These are phyloP conservation scores for Colletotrichum endophyticum DNA, from an alignment of 2,329 filamentous ascomycete genomes.

Conservation along the genomic window DNA sequence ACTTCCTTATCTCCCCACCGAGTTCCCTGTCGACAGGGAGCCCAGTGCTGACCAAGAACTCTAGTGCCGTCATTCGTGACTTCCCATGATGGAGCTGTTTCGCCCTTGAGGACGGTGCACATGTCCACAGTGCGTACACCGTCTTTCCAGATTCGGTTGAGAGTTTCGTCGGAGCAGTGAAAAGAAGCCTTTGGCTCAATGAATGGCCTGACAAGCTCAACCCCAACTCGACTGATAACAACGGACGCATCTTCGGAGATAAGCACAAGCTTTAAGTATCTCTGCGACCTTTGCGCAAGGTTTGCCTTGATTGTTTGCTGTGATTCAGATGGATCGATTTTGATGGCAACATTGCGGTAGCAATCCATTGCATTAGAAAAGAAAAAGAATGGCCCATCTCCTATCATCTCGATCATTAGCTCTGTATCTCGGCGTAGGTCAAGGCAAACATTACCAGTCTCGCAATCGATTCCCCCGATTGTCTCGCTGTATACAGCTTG, in stretches of 20 bases:
- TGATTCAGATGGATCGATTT: neutral
- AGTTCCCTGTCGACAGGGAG: slow-evolving; percentile 9
- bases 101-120: slow-evolving; percentile 5
- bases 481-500: slow-evolving; percentile 1
- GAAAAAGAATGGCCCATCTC: slow-evolving; percentile 9
- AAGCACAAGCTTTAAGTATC: neutral
- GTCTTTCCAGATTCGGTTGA: slow-evolving; percentile 6
- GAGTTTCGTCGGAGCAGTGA: neutral
- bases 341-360: neutral
- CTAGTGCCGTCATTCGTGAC: neutral
- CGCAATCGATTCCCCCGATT: neutral
- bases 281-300: neutral
- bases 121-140: slow-evolving; percentile 8
- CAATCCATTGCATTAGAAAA: slow-evolving; percentile 19
- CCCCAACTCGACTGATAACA: neutral
- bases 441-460: neutral
- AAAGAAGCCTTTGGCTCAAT: neutral
- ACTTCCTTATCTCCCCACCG: slow-evolving; percentile 1
- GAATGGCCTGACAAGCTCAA: neutral
- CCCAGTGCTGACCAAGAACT: slow-evolving; percentile 7
- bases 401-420: neutral
- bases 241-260: neutral
- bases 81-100: slow-evolving; percentile 4
- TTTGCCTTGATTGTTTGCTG: neutral
- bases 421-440: neutral